These are phyloP conservation scores for Globisporangium lucens DNA, from an alignment of 352 stramenopile genomes.

Conservation along the genomic window DNA sequence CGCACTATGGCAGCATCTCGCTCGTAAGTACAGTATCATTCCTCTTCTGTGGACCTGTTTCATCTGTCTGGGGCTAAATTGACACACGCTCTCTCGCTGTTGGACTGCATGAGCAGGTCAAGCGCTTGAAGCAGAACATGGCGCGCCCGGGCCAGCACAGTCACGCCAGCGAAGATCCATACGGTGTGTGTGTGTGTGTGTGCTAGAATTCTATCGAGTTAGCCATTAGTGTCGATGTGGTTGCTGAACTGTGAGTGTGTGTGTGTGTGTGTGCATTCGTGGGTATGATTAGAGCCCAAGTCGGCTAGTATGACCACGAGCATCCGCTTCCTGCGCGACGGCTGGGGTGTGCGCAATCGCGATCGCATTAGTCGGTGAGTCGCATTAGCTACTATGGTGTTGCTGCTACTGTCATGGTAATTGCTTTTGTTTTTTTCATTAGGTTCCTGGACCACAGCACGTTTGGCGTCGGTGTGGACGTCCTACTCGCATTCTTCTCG, in stretches of 20 bases:
- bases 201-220: background rate
- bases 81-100: background rate
- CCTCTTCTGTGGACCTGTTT: background rate
- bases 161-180: background rate
- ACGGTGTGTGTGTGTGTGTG: background rate
- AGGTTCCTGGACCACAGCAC: conserved; percentile 81
- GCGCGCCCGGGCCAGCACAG: background rate
- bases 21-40: conserved; percentile 18
- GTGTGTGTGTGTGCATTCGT: background rate
- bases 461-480: conserved; percentile 64
- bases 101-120: conserved; percentile 12
- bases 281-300: conserved; percentile 22
- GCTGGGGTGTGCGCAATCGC: conserved; percentile 26
- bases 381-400: background rate
- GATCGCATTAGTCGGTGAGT: conserved; percentile 44
- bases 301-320: conserved; percentile 28
- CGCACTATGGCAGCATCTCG: conserved; percentile 39
- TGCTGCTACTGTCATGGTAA: background rate
- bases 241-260: background rate
- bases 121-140: conserved; percentile 24
- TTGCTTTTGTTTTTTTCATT: background rate
- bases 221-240: background rate
- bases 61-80: background rate
- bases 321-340: conserved; percentile 25
- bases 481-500: conserved; percentile 51